phyloP scores from a whole-genome alignment of 139 green algal species.

The Yamagishiella unicocca region DNA sequence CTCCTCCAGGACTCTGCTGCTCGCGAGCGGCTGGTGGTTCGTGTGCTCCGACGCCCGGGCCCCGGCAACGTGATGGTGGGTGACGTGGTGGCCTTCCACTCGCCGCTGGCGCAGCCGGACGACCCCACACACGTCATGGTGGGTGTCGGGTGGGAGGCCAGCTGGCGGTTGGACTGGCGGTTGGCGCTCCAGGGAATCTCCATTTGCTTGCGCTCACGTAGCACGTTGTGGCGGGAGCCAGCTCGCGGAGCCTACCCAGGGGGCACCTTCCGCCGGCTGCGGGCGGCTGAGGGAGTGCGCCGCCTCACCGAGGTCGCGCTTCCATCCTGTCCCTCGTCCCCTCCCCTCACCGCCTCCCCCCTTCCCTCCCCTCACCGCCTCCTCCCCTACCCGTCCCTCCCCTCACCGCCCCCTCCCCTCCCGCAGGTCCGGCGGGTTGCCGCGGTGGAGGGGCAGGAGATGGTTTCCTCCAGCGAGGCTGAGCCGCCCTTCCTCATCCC shows the following conservation, averaged over 20 bases:
- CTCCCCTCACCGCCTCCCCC: background rate
- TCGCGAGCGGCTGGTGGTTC: slow-evolving; percentile 76
- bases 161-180: no score
- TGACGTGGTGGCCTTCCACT: slow-evolving; percentile 74
- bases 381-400: background rate
- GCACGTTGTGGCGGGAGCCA: no score
- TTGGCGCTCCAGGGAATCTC: no score
- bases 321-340: no score
- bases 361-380: background rate
- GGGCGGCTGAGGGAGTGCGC: no score
- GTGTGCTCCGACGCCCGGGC: slow-evolving; percentile 67
- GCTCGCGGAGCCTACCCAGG: no score
- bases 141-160: no score
- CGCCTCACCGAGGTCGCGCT: no score
- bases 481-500: slow-evolving; percentile 47
- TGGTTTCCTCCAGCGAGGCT: slow-evolving; percentile 63
- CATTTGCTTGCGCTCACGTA: no score
- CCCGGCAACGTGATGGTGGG: slow-evolving; percentile 53
- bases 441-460: slow-evolving; percentile 79
- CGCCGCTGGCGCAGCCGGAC: slow-evolving; percentile 41
- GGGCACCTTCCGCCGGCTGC: no score
- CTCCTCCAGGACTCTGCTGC: slow-evolving; percentile 45
- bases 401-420: background rate
- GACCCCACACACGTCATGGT: slow-evolving; percentile 39
- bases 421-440: slow-evolving; percentile 82